Percentiles rank a stretch among this genome's conserved stretches.
phyloP scores from a whole-genome alignment of 23 red algal species.

The Gracilaria caudata region DNA sequence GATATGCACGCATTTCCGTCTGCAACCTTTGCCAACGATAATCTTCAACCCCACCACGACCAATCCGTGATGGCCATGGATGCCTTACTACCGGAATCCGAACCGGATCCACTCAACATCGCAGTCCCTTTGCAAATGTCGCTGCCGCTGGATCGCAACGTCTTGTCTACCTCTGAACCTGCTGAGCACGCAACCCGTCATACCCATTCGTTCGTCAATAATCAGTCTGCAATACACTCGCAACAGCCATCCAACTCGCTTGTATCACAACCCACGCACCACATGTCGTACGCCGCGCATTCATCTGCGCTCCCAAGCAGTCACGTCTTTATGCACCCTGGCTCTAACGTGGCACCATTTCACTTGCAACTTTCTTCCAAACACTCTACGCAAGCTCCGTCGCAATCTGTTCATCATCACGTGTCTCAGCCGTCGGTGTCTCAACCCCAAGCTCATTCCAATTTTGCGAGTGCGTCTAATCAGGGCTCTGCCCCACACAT shows the following conservation, averaged over 20 bases:
- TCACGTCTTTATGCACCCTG: constrained; percentile 33
- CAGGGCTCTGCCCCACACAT: not conserved
- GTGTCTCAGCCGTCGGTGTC: not conserved
- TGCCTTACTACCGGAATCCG: constrained; percentile 44
- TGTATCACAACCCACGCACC: not conserved
- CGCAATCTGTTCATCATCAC: not conserved
- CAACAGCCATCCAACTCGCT: constrained; percentile 2
- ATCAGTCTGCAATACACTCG: not conserved
- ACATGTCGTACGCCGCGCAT: constrained; percentile 15
- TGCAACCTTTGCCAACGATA: constrained; percentile 29
- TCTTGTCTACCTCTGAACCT: constrained; percentile 14
- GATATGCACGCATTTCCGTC: constrained; percentile 37
- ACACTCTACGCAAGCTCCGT: not conserved
- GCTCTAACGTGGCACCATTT: constrained; percentile 1
- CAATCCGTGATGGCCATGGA: constrained; percentile 47
- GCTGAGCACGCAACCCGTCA: not conserved
- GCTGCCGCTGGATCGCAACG: constrained; percentile 11
- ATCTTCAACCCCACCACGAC: not conserved
- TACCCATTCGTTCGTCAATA: constrained; percentile 8
- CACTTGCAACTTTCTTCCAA: constrained; percentile 14
- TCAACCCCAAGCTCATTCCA: not conserved
- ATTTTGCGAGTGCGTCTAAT: not conserved
- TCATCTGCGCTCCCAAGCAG: constrained; percentile 21
- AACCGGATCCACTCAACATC: constrained; percentile 54
- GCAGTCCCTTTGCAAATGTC: constrained; percentile 24